A percentile compares a stretch with the other conserved stretches of the same genome.
Conservation (phyloP, 192 early-diverging fungal genomes). For the Tieghemiomyces parasiticus region DNA sequence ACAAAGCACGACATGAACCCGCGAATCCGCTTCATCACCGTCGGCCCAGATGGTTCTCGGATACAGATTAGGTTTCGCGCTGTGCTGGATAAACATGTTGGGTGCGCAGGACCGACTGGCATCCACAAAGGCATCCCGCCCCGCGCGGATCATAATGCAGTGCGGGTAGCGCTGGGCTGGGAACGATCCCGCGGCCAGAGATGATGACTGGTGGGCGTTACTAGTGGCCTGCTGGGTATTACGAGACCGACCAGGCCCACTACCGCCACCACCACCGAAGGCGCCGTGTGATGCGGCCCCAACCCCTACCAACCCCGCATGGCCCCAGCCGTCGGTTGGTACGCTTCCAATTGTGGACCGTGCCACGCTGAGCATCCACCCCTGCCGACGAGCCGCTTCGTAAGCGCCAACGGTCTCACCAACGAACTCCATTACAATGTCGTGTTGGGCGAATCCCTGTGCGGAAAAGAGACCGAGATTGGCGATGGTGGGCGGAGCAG, state of each 20-base stretch:
- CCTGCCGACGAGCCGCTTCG: not conserved
- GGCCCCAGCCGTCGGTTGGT: no score
- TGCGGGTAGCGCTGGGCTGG: not conserved
- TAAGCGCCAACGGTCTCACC: not conserved
- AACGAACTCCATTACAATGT: not conserved
- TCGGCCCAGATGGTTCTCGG: not conserved
- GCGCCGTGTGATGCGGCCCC: no score
- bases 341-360: no score
- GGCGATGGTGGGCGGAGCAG: no score
- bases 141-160: constrained; percentile 4
- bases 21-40: no score
- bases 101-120: not conserved
- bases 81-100: not conserved
- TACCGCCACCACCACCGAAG: no score
- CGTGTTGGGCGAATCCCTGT: not conserved
- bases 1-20: not conserved
- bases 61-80: not conserved
- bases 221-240: no score
- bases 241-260: no score
- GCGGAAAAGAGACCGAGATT: not conserved
- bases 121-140: constrained; percentile 1
- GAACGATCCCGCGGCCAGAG: not conserved
- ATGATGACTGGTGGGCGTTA: no score
- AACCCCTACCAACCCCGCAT: no score
- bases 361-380: no score